Conservation (phyloP, 192 early-diverging fungal genomes). For the Backusella parvicylindrica region DNA sequence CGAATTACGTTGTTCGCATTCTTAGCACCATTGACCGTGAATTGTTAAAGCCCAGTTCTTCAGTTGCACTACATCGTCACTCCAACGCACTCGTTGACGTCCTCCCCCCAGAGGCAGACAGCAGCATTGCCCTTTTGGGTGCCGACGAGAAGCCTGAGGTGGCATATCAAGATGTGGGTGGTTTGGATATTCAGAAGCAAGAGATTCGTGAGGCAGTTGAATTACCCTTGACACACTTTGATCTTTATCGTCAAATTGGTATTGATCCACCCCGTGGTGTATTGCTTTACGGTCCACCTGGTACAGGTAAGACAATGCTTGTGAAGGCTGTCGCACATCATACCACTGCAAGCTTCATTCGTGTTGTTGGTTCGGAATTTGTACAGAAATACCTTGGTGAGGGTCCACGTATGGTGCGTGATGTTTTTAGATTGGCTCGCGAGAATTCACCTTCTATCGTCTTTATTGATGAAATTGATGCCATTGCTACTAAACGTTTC, state of each 20-base stretch:
- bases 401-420: slow-evolving; percentile 96
- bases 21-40: slow-evolving; percentile 97
- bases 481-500: slow-evolving; percentile 97
- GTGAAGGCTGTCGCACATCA: slow-evolving; percentile 99
- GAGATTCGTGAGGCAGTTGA: slow-evolving; percentile 96
- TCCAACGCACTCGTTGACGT: slow-evolving; percentile 97
- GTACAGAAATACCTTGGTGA: slow-evolving; percentile 99
- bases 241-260: slow-evolving; percentile 97
- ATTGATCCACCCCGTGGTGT: slow-evolving; percentile 99
- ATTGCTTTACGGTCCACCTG: slow-evolving; percentile 97
- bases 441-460: slow-evolving; percentile 98
- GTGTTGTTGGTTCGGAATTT: slow-evolving; percentile 97
- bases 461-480: slow-evolving; percentile 99
- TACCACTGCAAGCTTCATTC: slow-evolving; percentile 94
- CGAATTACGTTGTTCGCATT: slow-evolving; percentile 91
- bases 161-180: slow-evolving; percentile 78
- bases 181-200: slow-evolving; percentile 89
- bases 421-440: slow-evolving; percentile 93
- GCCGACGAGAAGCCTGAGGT: slow-evolving; percentile 81
- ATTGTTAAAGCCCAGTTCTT: slow-evolving; percentile 90
- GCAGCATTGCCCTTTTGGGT: slow-evolving; percentile 84
- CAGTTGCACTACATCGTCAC: slow-evolving; percentile 94
- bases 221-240: slow-evolving; percentile 96
- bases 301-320: slow-evolving; percentile 98
- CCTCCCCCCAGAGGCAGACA: slow-evolving; percentile 93